A percentile compares a stretch with the other conserved stretches of the same genome.
These are phyloP conservation scores for Kwoniella europaea DNA, from an alignment of 768 basidiomycete genomes.

Conservation along the genomic window DNA sequence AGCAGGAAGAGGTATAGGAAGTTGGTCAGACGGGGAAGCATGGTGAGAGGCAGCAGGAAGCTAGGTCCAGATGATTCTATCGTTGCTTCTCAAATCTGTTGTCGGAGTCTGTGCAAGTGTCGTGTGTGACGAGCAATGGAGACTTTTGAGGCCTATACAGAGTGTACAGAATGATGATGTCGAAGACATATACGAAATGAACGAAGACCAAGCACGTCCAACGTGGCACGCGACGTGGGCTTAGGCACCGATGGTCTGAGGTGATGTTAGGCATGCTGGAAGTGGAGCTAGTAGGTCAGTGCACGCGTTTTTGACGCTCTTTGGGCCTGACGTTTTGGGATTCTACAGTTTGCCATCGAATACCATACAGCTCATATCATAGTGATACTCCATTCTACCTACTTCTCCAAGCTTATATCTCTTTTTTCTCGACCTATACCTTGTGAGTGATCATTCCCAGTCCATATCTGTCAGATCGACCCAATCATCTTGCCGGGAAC, in stretches of 20 bases:
- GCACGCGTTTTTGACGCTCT: constrained; percentile 8
- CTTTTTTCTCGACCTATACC: background rate
- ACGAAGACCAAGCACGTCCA: background rate
- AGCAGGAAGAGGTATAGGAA: constrained; percentile 17
- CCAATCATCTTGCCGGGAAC: too few relatives aligned
- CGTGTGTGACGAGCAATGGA: too few relatives aligned
- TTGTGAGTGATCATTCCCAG: background rate
- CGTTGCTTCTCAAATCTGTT: too few relatives aligned
- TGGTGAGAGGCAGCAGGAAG: background rate
- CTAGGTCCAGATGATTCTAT: background rate
- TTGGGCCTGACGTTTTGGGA: background rate
- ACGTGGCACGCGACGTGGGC: constrained; percentile 26
- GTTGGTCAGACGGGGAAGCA: constrained; percentile 13
- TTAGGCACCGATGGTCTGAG: too few relatives aligned
- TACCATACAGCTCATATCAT: background rate
- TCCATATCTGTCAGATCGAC: background rate
- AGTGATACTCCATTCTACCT: background rate
- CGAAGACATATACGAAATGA: too few relatives aligned
- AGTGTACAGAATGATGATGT: too few relatives aligned
- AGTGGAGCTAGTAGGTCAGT: constrained; percentile 16
- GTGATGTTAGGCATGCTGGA: constrained; percentile 5
- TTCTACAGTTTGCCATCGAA: constrained; percentile 1
- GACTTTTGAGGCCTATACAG: too few relatives aligned
- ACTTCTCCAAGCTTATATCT: background rate
- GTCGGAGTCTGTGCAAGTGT: background rate